Evolutionary conservation across 2,329 filamentous ascomycete genomes (phyloP).

Genomic region (Fusarium newnesense): DNA sequence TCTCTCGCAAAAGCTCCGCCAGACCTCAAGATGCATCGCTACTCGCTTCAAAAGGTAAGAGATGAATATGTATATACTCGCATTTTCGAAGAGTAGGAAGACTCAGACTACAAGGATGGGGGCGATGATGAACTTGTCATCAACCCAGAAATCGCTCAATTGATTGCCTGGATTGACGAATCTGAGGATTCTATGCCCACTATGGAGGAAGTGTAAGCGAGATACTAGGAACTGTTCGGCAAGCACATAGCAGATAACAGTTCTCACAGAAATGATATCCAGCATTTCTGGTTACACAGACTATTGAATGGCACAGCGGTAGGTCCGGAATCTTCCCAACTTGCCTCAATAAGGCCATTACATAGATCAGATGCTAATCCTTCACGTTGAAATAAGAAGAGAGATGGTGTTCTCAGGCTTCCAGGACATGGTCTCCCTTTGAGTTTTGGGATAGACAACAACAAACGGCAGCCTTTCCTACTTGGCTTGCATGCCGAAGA

Average conservation of each 20-base stretch:
- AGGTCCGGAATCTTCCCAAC: not conserved
- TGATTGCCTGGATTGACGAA: not conserved
- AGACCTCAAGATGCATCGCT: not conserved
- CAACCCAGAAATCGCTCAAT: not conserved
- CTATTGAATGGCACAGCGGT: not conserved
- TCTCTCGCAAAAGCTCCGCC: fast-evolving
- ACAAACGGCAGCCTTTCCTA: not conserved
- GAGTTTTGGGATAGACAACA: not conserved
- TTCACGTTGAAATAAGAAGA: not conserved
- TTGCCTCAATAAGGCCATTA: not conserved
- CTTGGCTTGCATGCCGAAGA: not conserved
- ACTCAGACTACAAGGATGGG: not conserved
- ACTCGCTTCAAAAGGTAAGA: not conserved
- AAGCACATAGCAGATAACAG: not conserved
- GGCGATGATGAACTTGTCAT: too few relatives aligned
- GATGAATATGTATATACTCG: not conserved
- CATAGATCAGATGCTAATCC: not conserved
- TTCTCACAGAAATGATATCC: too few relatives aligned
- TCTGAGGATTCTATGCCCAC: not conserved
- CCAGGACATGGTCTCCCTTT: not conserved
- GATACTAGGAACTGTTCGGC: not conserved
- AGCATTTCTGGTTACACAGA: not conserved
- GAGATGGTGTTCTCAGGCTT: not conserved
- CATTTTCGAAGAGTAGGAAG: not conserved
- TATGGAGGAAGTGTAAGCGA: not conserved